These are phyloP conservation scores for Marchantia polymorpha DNA, from an alignment of 225 moss, liverwort and hornwort genomes.

Conservation along the genomic window DNA sequence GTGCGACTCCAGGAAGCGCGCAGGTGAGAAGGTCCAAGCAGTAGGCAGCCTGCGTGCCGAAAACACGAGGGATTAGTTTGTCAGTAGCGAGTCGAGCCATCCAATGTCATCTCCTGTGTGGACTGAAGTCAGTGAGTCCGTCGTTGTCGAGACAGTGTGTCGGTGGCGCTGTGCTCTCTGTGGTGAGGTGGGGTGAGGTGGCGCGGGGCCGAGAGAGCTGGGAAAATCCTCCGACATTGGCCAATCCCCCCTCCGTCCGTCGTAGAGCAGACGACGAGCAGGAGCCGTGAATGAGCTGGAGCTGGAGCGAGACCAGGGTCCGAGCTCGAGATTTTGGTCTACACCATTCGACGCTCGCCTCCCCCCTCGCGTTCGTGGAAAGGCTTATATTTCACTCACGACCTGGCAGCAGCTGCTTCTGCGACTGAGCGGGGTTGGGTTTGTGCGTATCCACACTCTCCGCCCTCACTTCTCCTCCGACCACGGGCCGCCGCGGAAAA, in stretches of 20 bases:
- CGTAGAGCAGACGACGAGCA: no score
- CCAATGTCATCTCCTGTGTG: not conserved
- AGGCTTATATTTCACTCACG: not conserved
- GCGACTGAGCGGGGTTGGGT: no score
- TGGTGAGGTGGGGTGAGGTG: not conserved
- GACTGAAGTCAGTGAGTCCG: not conserved
- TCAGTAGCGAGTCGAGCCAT: not conserved
- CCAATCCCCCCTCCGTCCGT: no score
- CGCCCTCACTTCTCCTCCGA: not conserved
- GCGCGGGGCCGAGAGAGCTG: not conserved
- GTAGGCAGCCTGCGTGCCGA: not conserved
- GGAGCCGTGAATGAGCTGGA: not conserved
- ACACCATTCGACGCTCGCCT: no score
- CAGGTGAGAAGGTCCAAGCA: not conserved
- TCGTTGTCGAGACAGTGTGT: not conserved
- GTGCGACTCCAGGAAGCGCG: not conserved
- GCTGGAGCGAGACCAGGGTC: not conserved
- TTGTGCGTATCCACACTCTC: not conserved
- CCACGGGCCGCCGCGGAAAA: constrained; percentile 7
- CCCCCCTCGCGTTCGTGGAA: not conserved
- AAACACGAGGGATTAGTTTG: not conserved
- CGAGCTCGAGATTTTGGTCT: not conserved
- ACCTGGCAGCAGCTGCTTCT: not conserved
- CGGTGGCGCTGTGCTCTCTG: not conserved
- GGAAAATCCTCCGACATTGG: no score